These are phyloP conservation scores for Curvularia eragrostidis DNA, from an alignment of 2,329 filamentous ascomycete species.

Conservation along the genomic window DNA sequence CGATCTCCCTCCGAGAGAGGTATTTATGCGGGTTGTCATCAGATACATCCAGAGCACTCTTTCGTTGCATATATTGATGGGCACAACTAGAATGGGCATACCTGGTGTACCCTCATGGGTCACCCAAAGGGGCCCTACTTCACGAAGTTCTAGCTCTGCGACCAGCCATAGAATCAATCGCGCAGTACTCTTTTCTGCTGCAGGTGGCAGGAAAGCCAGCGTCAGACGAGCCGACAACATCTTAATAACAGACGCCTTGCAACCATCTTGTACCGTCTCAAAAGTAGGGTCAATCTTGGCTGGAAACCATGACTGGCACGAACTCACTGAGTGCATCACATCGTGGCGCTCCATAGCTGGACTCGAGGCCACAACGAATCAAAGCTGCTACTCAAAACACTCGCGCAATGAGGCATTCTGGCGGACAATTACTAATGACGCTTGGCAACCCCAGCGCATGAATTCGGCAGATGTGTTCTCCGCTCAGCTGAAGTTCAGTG, in stretches of 20 bases:
- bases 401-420: conserved; percentile 1
- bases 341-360: not conserved
- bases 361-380: not conserved
- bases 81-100: not conserved
- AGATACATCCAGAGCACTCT: not conserved
- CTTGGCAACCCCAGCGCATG: not conserved
- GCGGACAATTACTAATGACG: not conserved
- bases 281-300: not conserved
- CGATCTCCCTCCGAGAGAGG: conserved; percentile 1
- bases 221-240: not conserved
- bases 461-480: not conserved
- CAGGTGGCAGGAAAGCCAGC: not conserved
- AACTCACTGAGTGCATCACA: not conserved
- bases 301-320: not conserved
- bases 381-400: not conserved
- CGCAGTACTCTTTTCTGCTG: not conserved
- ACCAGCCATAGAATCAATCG: not conserved
- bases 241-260: not conserved
- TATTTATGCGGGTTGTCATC: not conserved
- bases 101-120: conserved; percentile 4
- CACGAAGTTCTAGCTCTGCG: not conserved
- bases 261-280: not conserved
- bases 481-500: not conserved
- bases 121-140: not conserved
- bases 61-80: conserved; percentile 4